Evolutionary conservation across 2,329 filamentous ascomycete genomes (phyloP).

Genomic region (Knufia petricola): DNA sequence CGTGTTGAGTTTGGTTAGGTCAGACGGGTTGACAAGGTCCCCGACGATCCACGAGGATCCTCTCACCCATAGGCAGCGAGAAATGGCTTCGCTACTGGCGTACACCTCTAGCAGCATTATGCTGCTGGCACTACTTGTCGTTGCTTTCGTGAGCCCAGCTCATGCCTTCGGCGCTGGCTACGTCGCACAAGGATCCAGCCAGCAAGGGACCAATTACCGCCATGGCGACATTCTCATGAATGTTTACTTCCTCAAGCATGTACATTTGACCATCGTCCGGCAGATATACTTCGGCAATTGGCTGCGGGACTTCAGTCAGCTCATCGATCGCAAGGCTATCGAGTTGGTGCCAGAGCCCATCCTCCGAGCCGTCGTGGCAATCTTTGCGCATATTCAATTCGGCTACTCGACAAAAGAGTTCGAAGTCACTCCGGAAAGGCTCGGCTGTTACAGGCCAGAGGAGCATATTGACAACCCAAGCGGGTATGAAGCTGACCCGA

Average conservation of each 20-base stretch:
- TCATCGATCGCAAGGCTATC: constrained; percentile 46
- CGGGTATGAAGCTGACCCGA: constrained; percentile 51
- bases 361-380: constrained; percentile 46
- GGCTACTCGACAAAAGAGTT: constrained; percentile 49
- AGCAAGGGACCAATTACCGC: constrained; percentile 77
- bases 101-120: constrained; percentile 1
- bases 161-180: constrained; percentile 6
- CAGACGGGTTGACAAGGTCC: no score
- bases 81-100: no score
- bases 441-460: constrained; percentile 42
- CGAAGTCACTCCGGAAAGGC: constrained; percentile 44
- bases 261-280: constrained; percentile 35
- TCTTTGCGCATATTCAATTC: constrained; percentile 48
- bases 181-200: constrained; percentile 41
- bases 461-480: constrained; percentile 52
- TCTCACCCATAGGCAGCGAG: no score
- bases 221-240: constrained; percentile 61
- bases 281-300: constrained; percentile 38
- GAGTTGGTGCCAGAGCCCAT: constrained; percentile 45
- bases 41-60: no score
- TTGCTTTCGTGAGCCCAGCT: neutral
- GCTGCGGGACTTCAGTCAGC: constrained; percentile 44
- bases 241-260: constrained; percentile 9
- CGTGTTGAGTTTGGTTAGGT: no score
- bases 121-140: constrained; percentile 1